Evolutionary conservation across 208 protist species (phyloP).

Genomic region (Porcisia hertigi): DNA sequence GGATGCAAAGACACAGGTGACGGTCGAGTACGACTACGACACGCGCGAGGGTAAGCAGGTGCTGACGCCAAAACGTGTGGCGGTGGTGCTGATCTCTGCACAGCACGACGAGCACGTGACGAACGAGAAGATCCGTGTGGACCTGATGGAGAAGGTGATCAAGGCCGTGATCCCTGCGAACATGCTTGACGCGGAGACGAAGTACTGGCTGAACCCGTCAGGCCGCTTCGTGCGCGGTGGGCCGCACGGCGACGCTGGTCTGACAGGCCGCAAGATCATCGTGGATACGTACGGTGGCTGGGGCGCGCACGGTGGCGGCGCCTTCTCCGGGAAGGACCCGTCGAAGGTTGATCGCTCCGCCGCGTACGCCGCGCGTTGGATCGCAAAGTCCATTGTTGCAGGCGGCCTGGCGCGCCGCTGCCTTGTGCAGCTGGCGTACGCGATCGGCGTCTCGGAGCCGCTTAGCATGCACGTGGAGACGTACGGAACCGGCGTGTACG

Average conservation of each 20-base stretch:
- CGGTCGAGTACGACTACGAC: conserved; percentile 98
- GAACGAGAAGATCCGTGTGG: conserved; percentile 93
- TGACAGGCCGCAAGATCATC: conserved; percentile 99
- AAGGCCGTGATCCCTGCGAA: conserved; percentile 94
- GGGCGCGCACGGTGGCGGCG: conserved; percentile 99
- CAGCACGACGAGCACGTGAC: conserved; percentile 96
- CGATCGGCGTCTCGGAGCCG: conserved; percentile 98
- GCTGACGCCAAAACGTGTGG: conserved; percentile 94
- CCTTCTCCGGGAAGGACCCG: conserved; percentile 99
- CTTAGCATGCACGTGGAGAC: conserved; percentile 98
- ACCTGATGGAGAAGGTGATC: conserved; percentile 96
- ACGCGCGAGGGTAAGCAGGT: conserved; percentile 77
- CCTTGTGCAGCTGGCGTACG: conserved; percentile 99
- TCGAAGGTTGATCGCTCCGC: conserved; percentile 99
- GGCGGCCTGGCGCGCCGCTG: conserved; percentile 92
- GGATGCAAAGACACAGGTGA: conserved; percentile 99
- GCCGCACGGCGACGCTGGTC: conserved; percentile 98
- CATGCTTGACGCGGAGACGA: conserved; percentile 95
- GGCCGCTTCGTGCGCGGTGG: conserved; percentile 99
- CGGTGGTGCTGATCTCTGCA: conserved; percentile 99
- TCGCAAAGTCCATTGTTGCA: conserved; percentile 99
- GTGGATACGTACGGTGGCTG: conserved; percentile 99
- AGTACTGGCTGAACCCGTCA: conserved; percentile 99
- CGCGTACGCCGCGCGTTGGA: conserved; percentile 98
- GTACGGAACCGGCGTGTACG: conserved; percentile 96